Conservation (phyloP, 768 basidiomycete species). For the Boletus vermiculosoides region DNA sequence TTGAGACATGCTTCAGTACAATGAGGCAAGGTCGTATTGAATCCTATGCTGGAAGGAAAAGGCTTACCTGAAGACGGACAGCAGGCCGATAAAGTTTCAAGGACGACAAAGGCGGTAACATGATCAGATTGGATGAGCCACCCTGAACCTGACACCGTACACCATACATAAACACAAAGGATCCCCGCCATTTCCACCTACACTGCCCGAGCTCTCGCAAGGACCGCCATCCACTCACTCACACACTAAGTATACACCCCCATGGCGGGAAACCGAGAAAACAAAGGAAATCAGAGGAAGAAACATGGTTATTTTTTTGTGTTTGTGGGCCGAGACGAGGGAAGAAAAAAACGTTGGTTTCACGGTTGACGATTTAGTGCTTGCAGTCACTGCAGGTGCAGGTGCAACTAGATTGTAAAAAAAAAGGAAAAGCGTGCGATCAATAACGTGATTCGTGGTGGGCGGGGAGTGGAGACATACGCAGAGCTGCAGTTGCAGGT, state of each 20-base stretch:
- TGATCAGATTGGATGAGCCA: not conserved
- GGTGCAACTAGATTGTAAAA: slow-evolving; percentile 1
- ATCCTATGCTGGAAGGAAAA: too few species aligned
- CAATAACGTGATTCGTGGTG: not conserved
- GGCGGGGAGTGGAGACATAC: not conserved
- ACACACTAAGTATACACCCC: not conserved
- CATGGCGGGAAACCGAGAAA: not conserved
- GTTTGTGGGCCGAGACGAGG: not conserved
- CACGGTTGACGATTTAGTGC: not conserved
- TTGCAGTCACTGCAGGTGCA: slow-evolving; percentile 20
- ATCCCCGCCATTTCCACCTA: not conserved
- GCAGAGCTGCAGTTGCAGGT: slow-evolving; percentile 7
- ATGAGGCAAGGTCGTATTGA: not conserved
- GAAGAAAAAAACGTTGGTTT: too few species aligned
- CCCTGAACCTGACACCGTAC: not conserved
- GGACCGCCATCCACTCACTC: not conserved
- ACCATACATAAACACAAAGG: not conserved
- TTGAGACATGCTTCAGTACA: not conserved
- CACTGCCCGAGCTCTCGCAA: not conserved
- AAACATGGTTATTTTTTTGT: not conserved
- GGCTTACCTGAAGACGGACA: not conserved
- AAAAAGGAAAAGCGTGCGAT: not conserved
- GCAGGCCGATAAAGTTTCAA: too few species aligned
- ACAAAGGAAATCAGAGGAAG: not conserved
- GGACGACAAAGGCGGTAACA: not conserved